These are phyloP conservation scores for Pichia sp. DNA, from an alignment of 1,139 yeast species.

Conservation along the genomic window DNA sequence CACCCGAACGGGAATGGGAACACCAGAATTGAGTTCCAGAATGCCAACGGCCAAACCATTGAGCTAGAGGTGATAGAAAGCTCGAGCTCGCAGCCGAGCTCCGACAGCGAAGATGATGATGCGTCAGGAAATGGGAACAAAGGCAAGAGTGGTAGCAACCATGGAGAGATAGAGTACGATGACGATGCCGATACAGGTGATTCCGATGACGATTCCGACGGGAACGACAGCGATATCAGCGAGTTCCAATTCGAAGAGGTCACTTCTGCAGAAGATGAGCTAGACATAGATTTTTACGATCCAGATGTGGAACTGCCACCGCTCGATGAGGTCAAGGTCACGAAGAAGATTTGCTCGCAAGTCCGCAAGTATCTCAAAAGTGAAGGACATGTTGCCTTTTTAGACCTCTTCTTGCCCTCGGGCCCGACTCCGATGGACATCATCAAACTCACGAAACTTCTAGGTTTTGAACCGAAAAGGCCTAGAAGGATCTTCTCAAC, in stretches of 20 bases:
- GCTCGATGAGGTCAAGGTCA: constrained; percentile 23
- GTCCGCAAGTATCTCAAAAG: constrained; percentile 58
- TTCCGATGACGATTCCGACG: constrained; percentile 1
- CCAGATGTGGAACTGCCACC: constrained; percentile 18
- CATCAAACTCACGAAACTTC: constrained; percentile 41
- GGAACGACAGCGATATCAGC: constrained; percentile 16
- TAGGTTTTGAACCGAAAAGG: constrained; percentile 47
- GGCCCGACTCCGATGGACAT: constrained; percentile 55
- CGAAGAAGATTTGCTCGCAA: constrained; percentile 41
- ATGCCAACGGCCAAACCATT: neutral
- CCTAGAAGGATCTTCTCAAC: constrained; percentile 42
- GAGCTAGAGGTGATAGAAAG: constrained; percentile 7
- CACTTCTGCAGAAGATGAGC: constrained; percentile 13
- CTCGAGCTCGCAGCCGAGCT: constrained; percentile 1
- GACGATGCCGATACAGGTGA: constrained; percentile 1
- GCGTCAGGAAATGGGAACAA: neutral
- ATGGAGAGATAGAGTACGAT: neutral
- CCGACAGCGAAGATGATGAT: constrained; percentile 1
- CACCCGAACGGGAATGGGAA: neutral
- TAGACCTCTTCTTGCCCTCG: constrained; percentile 54
- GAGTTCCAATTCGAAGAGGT: constrained; percentile 16
- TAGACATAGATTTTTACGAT: constrained; percentile 10
- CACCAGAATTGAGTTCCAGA: neutral
- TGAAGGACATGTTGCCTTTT: constrained; percentile 49
- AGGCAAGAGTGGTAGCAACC: neutral